Evolutionary conservation across 2,329 filamentous ascomycete genomes (phyloP).

Genomic region (Claviceps citrina): DNA sequence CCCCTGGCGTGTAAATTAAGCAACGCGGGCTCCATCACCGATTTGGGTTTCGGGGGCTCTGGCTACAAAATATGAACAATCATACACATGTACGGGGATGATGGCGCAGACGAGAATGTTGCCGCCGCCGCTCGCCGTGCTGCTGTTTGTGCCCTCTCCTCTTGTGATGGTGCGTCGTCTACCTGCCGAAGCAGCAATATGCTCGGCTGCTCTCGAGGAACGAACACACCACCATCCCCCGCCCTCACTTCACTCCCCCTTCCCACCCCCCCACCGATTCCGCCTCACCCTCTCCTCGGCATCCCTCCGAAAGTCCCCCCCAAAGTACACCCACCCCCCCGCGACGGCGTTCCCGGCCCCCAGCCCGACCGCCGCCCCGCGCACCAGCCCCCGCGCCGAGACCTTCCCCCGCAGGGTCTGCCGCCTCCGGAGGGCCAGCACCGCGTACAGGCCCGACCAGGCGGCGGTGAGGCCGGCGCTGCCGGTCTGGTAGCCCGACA

Average conservation of each 20-base stretch:
- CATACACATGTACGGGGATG: too few relatives aligned
- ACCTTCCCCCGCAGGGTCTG: conserved; percentile 27
- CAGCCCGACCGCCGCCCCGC: conserved; percentile 34
- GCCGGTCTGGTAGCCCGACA: conserved; percentile 42
- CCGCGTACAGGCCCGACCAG: conserved; percentile 41
- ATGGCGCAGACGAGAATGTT: too few relatives aligned
- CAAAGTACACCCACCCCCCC: conserved; percentile 36
- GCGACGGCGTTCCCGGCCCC: conserved; percentile 32
- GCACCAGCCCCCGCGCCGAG: conserved; percentile 33
- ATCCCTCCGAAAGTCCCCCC: conserved; percentile 34
- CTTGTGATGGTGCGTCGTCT: too few relatives aligned
- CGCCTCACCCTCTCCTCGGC: conserved; percentile 30
- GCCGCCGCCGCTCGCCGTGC: too few relatives aligned
- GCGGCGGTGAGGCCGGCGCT: conserved; percentile 40
- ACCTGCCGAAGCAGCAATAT: too few relatives aligned
- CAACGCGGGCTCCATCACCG: too few relatives aligned
- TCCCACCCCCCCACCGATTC: conserved; percentile 37
- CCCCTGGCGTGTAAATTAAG: too few relatives aligned
- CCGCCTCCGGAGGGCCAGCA: conserved; percentile 36
- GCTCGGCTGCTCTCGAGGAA: too few relatives aligned
- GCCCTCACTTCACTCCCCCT: too few relatives aligned
- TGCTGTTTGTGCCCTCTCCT: too few relatives aligned
- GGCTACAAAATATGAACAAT: too few relatives aligned
- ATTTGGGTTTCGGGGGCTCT: too few relatives aligned
- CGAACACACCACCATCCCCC: background rate